phyloP scores from a whole-genome alignment of 2,329 filamentous ascomycete species.

The Neobulgaria alba region DNA sequence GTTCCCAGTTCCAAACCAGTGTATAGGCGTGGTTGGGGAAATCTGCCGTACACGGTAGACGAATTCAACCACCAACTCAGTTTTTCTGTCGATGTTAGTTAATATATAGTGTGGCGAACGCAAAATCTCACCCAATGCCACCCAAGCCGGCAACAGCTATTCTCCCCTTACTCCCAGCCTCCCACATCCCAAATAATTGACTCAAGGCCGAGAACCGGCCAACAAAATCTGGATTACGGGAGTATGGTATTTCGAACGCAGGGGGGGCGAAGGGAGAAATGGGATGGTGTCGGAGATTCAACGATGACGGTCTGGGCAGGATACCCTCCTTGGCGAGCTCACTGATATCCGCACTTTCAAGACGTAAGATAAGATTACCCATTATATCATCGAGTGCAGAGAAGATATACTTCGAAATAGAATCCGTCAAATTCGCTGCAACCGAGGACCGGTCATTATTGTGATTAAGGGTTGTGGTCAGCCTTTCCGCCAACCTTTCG shows the following conservation, averaged over 20 bases:
- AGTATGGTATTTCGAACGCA: slow-evolving; percentile 15
- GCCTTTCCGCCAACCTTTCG: no score
- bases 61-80: slow-evolving; percentile 20
- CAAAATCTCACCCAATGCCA: slow-evolving; percentile 16
- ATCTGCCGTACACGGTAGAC: slow-evolving; percentile 17
- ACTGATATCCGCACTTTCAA: not conserved
- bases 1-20: slow-evolving; percentile 17
- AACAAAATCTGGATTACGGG: slow-evolving; percentile 19
- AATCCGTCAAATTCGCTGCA: not conserved
- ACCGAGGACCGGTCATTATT: not conserved
- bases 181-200: slow-evolving; percentile 21
- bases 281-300: not conserved
- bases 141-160: slow-evolving; percentile 21
- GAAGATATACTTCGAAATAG: not conserved
- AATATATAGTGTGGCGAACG: not conserved
- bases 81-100: slow-evolving; percentile 16
- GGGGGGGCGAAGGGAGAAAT: slow-evolving; percentile 1
- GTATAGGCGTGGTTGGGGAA: slow-evolving; percentile 18
- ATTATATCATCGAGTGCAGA: not conserved
- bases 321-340: not conserved
- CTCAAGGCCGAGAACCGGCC: slow-evolving; percentile 14
- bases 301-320: not conserved
- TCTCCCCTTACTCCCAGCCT: slow-evolving; percentile 14
- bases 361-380: not conserved
- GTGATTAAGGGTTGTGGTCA: no score